A percentile compares a stretch with the other conserved stretches of the same genome.
phyloP scores from a whole-genome alignment of 2,329 filamentous ascomycete species.

The Epichloe gansuensis region DNA sequence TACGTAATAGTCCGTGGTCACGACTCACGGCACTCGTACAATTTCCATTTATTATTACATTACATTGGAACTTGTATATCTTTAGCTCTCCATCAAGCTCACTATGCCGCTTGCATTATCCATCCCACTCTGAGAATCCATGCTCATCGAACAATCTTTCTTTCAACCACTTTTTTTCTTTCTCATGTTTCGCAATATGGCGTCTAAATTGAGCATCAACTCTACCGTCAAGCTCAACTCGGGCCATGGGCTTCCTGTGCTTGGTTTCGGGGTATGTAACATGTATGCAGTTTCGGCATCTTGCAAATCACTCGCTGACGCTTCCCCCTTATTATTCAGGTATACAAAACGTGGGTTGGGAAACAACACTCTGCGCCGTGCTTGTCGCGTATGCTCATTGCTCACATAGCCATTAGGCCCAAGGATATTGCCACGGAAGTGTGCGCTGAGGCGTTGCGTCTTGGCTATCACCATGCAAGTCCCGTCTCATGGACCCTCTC shows the following conservation, averaged over 20 bases:
- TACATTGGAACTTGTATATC: too few species aligned
- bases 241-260: slow-evolving; percentile 38
- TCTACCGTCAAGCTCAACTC: slow-evolving; percentile 42
- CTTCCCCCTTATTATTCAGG: slow-evolving; percentile 19
- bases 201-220: slow-evolving; percentile 30
- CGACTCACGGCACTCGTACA: too few species aligned
- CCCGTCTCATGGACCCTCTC: too few species aligned
- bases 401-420: slow-evolving; percentile 12
- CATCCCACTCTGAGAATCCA: too few species aligned
- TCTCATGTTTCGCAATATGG: slow-evolving; percentile 26
- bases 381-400: not conserved
- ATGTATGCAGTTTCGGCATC: not conserved
- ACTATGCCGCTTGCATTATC: too few species aligned
- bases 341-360: slow-evolving; percentile 38
- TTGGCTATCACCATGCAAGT: slow-evolving; percentile 40
- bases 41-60: too few species aligned
- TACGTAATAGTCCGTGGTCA: too few species aligned
- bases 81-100: too few species aligned
- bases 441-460: slow-evolving; percentile 33
- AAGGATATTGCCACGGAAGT: slow-evolving; percentile 21
- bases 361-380: too few species aligned
- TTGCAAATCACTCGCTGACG: not conserved
- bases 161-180: not conserved
- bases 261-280: slow-evolving; percentile 41
- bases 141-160: not conserved